Percentiles rank a stretch among this genome's conserved stretches.
Evolutionary conservation across 2,329 filamentous ascomycete species (phyloP).

Genomic region (Metarhizium sp.): DNA sequence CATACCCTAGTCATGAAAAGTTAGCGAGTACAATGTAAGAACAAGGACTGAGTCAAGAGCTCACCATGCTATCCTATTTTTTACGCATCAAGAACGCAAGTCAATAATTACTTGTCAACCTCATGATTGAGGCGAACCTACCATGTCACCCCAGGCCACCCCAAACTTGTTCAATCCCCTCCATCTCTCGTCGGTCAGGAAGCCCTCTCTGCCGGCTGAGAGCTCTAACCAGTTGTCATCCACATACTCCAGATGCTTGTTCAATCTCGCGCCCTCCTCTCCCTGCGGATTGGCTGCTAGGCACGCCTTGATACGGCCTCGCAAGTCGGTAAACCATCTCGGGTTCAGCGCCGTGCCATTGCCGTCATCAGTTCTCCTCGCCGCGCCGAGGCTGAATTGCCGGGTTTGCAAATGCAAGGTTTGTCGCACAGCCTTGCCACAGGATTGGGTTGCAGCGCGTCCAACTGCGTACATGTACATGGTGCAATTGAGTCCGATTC

Average conservation of each 20-base stretch:
- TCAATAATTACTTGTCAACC: neutral
- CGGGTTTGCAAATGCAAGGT: neutral
- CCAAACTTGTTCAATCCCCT: slow-evolving; percentile 55
- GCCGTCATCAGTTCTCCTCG: neutral
- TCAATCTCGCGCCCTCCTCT: slow-evolving; percentile 5
- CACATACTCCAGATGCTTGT: slow-evolving; percentile 11
- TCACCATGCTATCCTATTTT: slow-evolving; percentile 44
- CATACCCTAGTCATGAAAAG: neutral
- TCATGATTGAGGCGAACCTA: slow-evolving; percentile 26
- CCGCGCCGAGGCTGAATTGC: neutral
- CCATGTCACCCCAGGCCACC: slow-evolving; percentile 83
- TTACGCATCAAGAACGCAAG: neutral
- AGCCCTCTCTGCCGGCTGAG: slow-evolving; percentile 66
- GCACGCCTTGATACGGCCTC: slow-evolving; percentile 11
- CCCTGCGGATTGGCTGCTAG: neutral
- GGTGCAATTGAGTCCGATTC: neutral
- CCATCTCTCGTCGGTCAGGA: slow-evolving; percentile 48
- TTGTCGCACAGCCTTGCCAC: neutral
- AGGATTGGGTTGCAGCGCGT: neutral
- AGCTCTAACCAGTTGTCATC: slow-evolving; percentile 57
- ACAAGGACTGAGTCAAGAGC: slow-evolving; percentile 11
- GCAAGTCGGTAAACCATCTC: slow-evolving; percentile 19
- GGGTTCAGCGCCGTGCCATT: slow-evolving; percentile 9
- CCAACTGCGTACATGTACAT: neutral
- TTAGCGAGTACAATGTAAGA: neutral